Percentiles rank a stretch among this genome's conserved stretches.
Conservation (phyloP, 768 basidiomycete species). For the Tylopilus rubrobrunneus region DNA sequence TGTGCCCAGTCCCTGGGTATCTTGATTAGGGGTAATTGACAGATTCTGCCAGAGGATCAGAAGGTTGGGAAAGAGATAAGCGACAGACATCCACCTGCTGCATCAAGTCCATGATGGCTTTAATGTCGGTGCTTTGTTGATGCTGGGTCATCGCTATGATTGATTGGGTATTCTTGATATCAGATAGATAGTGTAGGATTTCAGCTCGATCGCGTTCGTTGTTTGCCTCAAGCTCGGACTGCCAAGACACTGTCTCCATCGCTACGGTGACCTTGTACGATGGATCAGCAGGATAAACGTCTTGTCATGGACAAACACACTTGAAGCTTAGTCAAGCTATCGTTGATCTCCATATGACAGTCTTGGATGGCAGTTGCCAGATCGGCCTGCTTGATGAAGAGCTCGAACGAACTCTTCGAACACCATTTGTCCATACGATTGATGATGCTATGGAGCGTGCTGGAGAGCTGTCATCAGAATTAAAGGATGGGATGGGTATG, state of each 20-base stretch:
- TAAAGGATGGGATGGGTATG: background rate
- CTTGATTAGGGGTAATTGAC: constrained; percentile 8
- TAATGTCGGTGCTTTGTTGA: constrained; percentile 35
- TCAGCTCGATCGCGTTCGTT: constrained; percentile 41
- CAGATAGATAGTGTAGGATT: constrained; percentile 40
- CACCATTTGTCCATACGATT: constrained; percentile 44
- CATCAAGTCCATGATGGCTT: constrained; percentile 45
- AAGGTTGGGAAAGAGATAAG: constrained; percentile 1
- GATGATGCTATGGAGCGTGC: constrained; percentile 35
- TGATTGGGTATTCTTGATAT: constrained; percentile 39
- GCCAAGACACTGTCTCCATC: constrained; percentile 47
- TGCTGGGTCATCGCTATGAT: constrained; percentile 32
- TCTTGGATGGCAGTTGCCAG: constrained; percentile 41
- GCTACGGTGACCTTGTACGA: constrained; percentile 40
- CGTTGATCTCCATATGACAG: constrained; percentile 43
- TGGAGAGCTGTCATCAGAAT: constrained; percentile 14
- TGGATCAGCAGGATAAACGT: constrained; percentile 4
- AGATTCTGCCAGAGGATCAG: constrained; percentile 22
- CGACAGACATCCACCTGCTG: constrained; percentile 36
- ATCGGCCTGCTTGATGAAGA: constrained; percentile 44
- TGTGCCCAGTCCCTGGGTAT: constrained; percentile 42
- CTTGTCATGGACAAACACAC: constrained; percentile 24
- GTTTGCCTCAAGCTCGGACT: constrained; percentile 38
- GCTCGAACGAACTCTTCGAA: constrained; percentile 34
- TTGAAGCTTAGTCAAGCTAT: constrained; percentile 46